Evolutionary conservation across 2,329 filamentous ascomycete species (phyloP), one percentile per base, ranked within the genome.

Genomic region (Aplosporella prunicola): DNA sequence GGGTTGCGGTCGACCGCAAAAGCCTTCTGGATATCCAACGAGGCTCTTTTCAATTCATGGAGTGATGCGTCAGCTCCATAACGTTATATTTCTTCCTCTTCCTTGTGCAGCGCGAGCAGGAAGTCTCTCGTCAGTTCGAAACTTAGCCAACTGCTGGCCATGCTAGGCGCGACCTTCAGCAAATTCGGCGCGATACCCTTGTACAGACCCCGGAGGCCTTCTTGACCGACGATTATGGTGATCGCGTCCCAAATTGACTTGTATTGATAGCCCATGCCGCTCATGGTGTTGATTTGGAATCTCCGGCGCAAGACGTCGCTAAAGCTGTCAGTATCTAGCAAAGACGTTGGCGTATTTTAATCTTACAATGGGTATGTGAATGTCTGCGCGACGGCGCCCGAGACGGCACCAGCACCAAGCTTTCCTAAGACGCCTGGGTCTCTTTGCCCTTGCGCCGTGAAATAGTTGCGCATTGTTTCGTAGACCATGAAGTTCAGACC

Each of bases 211-310:
- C 71, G 71, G 37, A 89, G 25, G 20, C 91, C 91, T 64, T 98
- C 91, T 50, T 93, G 78, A 31, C 73, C 63, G 38, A 94, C 60
- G 51, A 98, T 98, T 34, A 83, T 76, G 35, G 68, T 74, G 45
- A 98, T 67, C 3, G 91, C 91, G 55, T 94, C 86, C 44, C 76
- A 71, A 28, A 98, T 80, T 5, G 80, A 82, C 52, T 83, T 87
- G 67, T 98, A 98, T 57, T 89, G 78, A 63, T 95, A 96, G 34
- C 91, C 91, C 79, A 98, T 89, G 35, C 91, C 91, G 32, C 83
- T 86, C 91, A 98, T 98, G 37, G 91, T 95, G 63, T 98, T 98
- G 66, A 98, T 91, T 57, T 98, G 91, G 60, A 98, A 98, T 34
- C 91, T 77, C 43, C 91, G 79, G 20, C 91, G 83, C 38, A 98